Conservation (phyloP, 1,284 basidiomycete genomes). For the Malassezia vespertilionis region DNA sequence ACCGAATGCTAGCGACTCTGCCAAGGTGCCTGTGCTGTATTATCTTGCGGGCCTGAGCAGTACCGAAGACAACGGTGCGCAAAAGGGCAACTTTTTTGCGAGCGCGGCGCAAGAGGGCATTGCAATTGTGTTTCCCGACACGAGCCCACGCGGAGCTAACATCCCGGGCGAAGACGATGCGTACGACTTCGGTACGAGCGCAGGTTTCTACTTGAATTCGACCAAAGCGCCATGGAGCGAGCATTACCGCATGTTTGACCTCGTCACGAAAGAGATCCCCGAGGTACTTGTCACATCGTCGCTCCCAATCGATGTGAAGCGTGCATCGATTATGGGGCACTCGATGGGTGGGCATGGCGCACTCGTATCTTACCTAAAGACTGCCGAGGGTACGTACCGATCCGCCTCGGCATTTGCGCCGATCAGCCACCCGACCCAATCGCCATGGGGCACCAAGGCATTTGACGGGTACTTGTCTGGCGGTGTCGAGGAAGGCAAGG, state of each 20-base stretch:
- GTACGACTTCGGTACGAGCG: conserved; percentile 55
- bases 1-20: conserved; percentile 50
- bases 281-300: conserved; percentile 16
- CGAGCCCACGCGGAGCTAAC: conserved; percentile 83
- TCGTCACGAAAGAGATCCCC: conserved; percentile 33
- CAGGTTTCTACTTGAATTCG: conserved; percentile 45
- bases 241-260: conserved; percentile 42
- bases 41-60: conserved; percentile 90
- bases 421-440: conserved; percentile 74
- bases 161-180: conserved; percentile 69
- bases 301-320: conserved; percentile 28
- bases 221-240: conserved; percentile 36
- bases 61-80: conserved; percentile 76
- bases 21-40: conserved; percentile 64
- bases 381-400: conserved; percentile 58
- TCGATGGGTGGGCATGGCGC: conserved; percentile 95
- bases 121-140: conserved; percentile 89
- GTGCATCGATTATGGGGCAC: conserved; percentile 37
- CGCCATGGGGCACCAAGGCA: conserved; percentile 85
- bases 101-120: conserved; percentile 52
- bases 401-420: conserved; percentile 90
- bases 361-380: conserved; percentile 74
- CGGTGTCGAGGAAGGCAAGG: conserved; percentile 64
- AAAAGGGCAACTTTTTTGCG: conserved; percentile 39
- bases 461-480: conserved; percentile 69